A percentile compares a stretch with the other conserved stretches of the same genome.
phyloP scores from a whole-genome alignment of 257 asterid species.

The Cordia subcordata region DNA sequence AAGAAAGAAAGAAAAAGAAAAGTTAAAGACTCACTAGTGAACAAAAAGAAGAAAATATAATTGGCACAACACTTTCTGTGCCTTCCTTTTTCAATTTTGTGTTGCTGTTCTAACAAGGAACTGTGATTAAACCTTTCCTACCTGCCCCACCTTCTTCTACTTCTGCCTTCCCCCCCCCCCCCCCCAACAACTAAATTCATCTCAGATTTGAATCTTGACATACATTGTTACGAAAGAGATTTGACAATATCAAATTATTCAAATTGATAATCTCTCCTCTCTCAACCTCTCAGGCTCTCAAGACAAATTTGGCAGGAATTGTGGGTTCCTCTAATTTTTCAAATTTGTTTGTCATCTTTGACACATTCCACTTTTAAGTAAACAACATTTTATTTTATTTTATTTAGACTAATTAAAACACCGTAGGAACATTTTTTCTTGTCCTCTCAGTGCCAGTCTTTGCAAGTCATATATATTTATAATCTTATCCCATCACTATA shows the following conservation, averaged over 20 bases:
- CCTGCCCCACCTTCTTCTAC: background rate
- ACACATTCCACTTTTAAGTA: background rate
- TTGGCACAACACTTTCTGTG: background rate
- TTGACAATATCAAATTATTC: too few relatives aligned
- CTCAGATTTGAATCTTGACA: too few relatives aligned
- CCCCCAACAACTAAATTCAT: background rate
- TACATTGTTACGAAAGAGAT: too few relatives aligned
- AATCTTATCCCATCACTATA: slow-evolving; percentile 1
- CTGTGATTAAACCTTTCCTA: slow-evolving; percentile 5
- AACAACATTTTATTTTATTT: slow-evolving; percentile 2
- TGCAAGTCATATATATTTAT: background rate
- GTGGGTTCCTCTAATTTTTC: background rate
- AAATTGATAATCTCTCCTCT: too few relatives aligned
- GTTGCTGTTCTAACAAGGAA: slow-evolving; percentile 10
- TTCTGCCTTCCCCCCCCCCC: background rate
- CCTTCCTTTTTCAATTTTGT: background rate
- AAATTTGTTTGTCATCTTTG: background rate
- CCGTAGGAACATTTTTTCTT: background rate
- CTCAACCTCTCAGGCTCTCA: too few relatives aligned
- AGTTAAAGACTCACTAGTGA: background rate
- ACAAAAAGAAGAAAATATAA: background rate
- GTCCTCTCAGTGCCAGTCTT: slow-evolving; percentile 8
- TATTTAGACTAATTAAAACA: slow-evolving; percentile 20
- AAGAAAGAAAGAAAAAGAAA: background rate
- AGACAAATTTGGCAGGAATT: background rate